Evolutionary conservation across 768 basidiomycete genomes (phyloP).

Genomic region (Tricholoma matsutake): DNA sequence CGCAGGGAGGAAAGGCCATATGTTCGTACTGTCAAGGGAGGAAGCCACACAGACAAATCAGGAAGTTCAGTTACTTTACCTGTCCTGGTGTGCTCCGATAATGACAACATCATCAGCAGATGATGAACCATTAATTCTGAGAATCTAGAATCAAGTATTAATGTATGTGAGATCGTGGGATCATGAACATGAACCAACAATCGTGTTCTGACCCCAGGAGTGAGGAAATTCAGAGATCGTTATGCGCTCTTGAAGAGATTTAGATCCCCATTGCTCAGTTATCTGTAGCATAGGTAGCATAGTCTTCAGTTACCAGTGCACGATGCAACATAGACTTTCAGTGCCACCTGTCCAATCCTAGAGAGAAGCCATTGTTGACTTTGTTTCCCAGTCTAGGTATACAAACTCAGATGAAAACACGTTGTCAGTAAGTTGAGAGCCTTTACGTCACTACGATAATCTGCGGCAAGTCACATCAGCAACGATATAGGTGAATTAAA

Average conservation of each 20-base stretch:
- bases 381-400: conserved; percentile 61
- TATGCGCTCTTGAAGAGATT: conserved; percentile 54
- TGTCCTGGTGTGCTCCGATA: conserved; percentile 82
- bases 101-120: conserved; percentile 61
- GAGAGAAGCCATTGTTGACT: conserved; percentile 77
- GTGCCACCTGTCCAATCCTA: conserved; percentile 58
- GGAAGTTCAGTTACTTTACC: conserved; percentile 36
- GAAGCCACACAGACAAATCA: conserved; percentile 6
- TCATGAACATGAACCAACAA: conserved; percentile 41
- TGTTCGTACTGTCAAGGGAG: conserved; percentile 50
- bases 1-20: conserved; percentile 75
- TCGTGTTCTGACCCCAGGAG: conserved; percentile 81
- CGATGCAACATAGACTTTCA: conserved; percentile 5
- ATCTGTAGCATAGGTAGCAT: conserved; percentile 41
- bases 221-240: conserved; percentile 72
- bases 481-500: conserved; percentile 3
- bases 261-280: conserved; percentile 57
- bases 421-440: conserved; percentile 10
- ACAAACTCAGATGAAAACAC: conserved; percentile 19
- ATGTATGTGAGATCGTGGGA: conserved; percentile 10
- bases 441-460: conserved; percentile 73
- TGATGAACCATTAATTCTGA: conserved; percentile 72
- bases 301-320: background rate
- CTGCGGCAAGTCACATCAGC: conserved; percentile 30
- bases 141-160: conserved; percentile 47